Base-by-base conservation (phyloP, 2,329 filamentous ascomycete species). In the Pyrenochaeta sp. region DNA sequence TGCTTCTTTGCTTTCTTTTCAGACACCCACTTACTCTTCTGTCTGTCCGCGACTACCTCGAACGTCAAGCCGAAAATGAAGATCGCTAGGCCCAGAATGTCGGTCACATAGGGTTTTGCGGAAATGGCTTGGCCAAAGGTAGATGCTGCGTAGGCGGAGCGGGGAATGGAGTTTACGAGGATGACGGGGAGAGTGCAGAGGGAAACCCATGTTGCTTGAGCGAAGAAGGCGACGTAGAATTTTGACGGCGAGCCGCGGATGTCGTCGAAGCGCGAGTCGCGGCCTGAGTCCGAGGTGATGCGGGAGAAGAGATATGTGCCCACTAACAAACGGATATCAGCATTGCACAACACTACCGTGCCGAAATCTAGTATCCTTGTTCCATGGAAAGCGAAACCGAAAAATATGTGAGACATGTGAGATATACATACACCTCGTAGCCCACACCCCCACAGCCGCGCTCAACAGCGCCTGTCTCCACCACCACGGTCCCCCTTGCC, bases 131-230 rank as follows among this genome's bases (percentile, higher is more conserved):
- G 60, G 0, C 84, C 83, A 1, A 88, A 72, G 1, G 82, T 78
- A 3, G 83, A 55, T 0, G 70, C 60, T 5, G 70, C 79, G 47
- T 86, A 82, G 0, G 82, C 77, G 3, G 79, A 77, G 1, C 83
- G 79, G 0, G 88, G 87, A 5, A 89, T 82, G 6, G 85, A 79
- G 73, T 90, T 91, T 53, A 90, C 69, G 2, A 87, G 84, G 5
- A 90, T 77, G 8, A 91, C 83, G 10, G 89, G 89, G 65, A 90
- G 80, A 4, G 89, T 79, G 72, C 86, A 88, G n/a, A 90, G 79
- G 2, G 86, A 86, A 2, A 91, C 86, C 89, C 88, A 91, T 0
- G 84, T 82, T 6, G 88, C 88, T 74, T 91, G 89, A 3, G 84
- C 85, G 65, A 84, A 78, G 75, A 86, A 87, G 5, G 84, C 84